Evolutionary conservation across 345 rosid species (phyloP), one percentile per base, ranked within the genome.

Genomic region (Dipteronia sinensis): DNA sequence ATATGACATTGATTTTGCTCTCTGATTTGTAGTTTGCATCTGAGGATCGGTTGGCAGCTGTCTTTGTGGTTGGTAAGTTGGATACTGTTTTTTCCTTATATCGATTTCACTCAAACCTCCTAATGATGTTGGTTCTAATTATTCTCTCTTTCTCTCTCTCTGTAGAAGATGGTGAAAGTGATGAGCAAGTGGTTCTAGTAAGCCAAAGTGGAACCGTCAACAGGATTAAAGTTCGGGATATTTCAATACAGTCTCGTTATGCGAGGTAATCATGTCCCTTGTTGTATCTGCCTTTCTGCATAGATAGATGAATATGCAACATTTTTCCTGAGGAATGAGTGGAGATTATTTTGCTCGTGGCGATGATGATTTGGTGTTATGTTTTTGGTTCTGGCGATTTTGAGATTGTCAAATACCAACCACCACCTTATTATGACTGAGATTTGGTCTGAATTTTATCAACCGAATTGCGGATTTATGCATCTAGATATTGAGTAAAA

Each of bases 121-220:
- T 1, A 23, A 7, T 58, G 34, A 51, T 7, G 7, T 47, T 53
- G 6, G 66, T 40, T 76, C 73, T 75, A 22, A 67, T 64, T 44
- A 22, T 7, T 62, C 68, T 74, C 20, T 61, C 42, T 55, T 9
- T 76, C 38, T 12, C n/a, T n/a, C 78, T 53, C 65, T 23, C 67
- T 68, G 65, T 85, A 92, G 97, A 92, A 73, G 94, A 94, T 81
- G 97, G 97, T 31, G 97, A 96, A 82, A 91, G 95, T 53, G 95
- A 94, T 65, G 99, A 96, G 77, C 98, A 96, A 83, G 94, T 96
- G 29, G 97, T 96, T 82, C 81, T 94, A 19, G 97, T 95, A 63
- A 95, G 98, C 87, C 99, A 95, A 78, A 95, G 95, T 55, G 98
- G 99, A 69, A 91, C 92, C 34, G 90, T 90, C 16, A 96, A 92